Base-by-base conservation (phyloP, 2,329 filamentous ascomycete species). In the Colletotrichum graminicola region DNA sequence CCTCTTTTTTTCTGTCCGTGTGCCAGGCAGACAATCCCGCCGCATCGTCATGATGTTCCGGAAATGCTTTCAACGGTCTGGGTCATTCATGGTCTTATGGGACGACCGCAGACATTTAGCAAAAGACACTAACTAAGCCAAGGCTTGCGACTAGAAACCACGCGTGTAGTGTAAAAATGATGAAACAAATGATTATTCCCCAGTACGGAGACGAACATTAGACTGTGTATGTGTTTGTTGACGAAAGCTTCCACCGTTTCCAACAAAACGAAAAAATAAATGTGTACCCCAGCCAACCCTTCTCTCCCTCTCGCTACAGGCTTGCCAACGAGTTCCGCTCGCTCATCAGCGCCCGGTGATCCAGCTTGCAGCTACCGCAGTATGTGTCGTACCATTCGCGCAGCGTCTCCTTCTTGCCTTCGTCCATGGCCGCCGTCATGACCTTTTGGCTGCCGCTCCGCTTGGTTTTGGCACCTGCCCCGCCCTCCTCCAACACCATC, bases 331-430 rank as follows among this genome's bases (percentile, higher is more conserved):
- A 63, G 54, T 63, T 64, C 43, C 70, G 67, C 62, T 72, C 70
- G 45, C 49, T 61, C 77, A 78, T 57, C 43, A 76, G 62, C 26
- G 66, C 77, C 60, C 77, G 76, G 71, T 80, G 81, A 75, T 90
- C 88, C 14, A 77, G 78, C 73, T 79, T 81, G 75, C 88, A 90
- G 77, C 88, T 90, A 39, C 87, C 85, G 67, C 88, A 90, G 74
- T 90, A 88, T 71, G 82, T 83, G 3, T 84, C 80, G 70, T 87
- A 82, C 88, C 88, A 90, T 60, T 79, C 76, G 74, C 80, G 79
- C 70, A 90, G 75, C 52, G 77, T 79, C 71, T 81, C 79, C 71
- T 78, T 77, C 72, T 80, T 77, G 70, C 69, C 12, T 43, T 71
- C 76, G 54, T 78, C 76, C 29, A 72, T 73, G 59, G 74, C 75